Conservation (phyloP, 2,329 filamentous ascomycete genomes). For the Metarhizium anisopliae region DNA sequence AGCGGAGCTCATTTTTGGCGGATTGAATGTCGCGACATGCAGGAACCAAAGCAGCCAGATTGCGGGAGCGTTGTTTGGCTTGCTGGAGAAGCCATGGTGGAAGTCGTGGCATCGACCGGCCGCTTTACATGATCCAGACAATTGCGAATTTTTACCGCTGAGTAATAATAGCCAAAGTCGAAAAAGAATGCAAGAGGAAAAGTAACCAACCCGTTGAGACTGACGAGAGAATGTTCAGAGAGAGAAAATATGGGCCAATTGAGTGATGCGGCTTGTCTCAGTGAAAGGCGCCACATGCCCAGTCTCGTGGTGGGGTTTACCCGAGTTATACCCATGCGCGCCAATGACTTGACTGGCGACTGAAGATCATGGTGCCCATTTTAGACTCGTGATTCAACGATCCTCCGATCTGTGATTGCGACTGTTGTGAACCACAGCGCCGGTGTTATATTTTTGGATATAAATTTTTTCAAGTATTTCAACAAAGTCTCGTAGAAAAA, state of each 20-base stretch:
- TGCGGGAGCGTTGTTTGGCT: slow-evolving; percentile 43
- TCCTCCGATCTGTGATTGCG: not conserved
- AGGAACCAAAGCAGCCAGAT: slow-evolving; percentile 52
- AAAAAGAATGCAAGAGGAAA: not conserved
- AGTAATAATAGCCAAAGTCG: not conserved
- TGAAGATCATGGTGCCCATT: not conserved
- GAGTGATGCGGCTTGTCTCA: not conserved
- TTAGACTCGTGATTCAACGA: not conserved
- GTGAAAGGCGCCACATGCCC: not conserved
- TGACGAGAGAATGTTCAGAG: not conserved
- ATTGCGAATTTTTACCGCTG: not conserved
- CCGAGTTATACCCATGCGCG: slow-evolving; percentile 20
- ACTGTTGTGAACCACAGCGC: not conserved
- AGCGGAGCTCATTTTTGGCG: slow-evolving; percentile 61
- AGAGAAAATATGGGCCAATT: not conserved
- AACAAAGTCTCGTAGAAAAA: not conserved
- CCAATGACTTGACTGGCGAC: not conserved
- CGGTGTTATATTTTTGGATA: slow-evolving; percentile 4
- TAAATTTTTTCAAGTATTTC: not conserved
- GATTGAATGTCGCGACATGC: slow-evolving; percentile 54
- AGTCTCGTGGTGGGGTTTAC: slow-evolving; percentile 11
- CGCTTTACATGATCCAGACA: not conserved
- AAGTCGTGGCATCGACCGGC: slow-evolving; percentile 50
- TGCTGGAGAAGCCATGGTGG: slow-evolving; percentile 45
- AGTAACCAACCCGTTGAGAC: not conserved